Percentiles rank a stretch among this genome's conserved stretches.
These are phyloP conservation scores for Boletus subparvulus DNA, from an alignment of 768 basidiomycete genomes.

Conservation along the genomic window DNA sequence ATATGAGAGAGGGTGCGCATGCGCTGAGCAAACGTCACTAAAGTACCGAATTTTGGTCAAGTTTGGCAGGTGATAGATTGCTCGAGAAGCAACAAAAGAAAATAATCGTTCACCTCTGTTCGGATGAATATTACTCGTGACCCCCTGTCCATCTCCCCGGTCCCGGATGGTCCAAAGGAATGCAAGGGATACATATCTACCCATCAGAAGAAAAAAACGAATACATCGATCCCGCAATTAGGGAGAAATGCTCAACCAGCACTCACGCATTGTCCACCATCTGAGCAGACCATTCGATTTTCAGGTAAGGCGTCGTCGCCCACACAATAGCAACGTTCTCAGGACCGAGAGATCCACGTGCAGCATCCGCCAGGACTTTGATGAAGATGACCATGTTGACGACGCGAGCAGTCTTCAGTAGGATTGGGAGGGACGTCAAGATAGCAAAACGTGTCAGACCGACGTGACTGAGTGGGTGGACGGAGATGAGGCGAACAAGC, in stretches of 20 bases:
- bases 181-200: constrained; percentile 25
- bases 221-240: neutral
- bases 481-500: constrained; percentile 28
- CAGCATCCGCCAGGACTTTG: constrained; percentile 21
- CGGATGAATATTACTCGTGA: constrained; percentile 20
- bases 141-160: constrained; percentile 8
- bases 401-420: constrained; percentile 31
- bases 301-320: constrained; percentile 29
- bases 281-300: constrained; percentile 34
- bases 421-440: constrained; percentile 24
- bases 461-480: constrained; percentile 23
- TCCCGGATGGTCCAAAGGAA: constrained; percentile 31
- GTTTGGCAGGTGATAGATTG: neutral
- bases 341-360: constrained; percentile 19
- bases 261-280: constrained; percentile 31
- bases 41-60: neutral
- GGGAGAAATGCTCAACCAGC: neutral
- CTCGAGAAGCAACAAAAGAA: neutral
- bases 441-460: constrained; percentile 15
- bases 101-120: neutral
- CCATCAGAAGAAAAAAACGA: neutral
- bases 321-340: constrained; percentile 16
- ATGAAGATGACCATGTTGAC: constrained; percentile 30
- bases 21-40: constrained; percentile 24
- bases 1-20: constrained; percentile 29